Evolutionary conservation across 1,284 basidiomycete genomes (phyloP).

Genomic region (Tetrapyrgos nigripes): DNA sequence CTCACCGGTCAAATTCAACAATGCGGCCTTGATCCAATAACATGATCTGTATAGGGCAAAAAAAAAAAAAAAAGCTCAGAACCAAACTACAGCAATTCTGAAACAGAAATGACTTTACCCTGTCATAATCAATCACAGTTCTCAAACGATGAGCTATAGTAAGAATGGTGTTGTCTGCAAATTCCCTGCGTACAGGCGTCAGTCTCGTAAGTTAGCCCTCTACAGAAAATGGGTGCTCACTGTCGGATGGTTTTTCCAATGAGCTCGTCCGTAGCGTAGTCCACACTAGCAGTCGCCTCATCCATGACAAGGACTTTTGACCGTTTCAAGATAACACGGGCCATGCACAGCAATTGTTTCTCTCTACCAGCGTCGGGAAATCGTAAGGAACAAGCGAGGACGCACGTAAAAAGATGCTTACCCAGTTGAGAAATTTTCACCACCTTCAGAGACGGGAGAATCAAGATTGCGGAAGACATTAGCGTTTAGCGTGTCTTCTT

Average conservation of each 20-base stretch:
- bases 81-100: background rate
- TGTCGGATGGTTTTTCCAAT: constrained; percentile 79
- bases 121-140: constrained; percentile 74
- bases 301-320: constrained; percentile 85
- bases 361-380: too few relatives aligned
- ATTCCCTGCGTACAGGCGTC: constrained; percentile 50
- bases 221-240: constrained; percentile 46
- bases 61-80: background rate
- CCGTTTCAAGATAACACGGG: constrained; percentile 79
- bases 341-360: constrained; percentile 87
- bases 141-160: constrained; percentile 77
- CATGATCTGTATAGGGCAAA: constrained; percentile 72
- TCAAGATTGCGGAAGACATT: constrained; percentile 91
- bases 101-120: constrained; percentile 41
- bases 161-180: constrained; percentile 68
- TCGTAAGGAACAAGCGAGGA: constrained; percentile 18
- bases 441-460: constrained; percentile 84
- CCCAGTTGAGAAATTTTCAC: constrained; percentile 95
- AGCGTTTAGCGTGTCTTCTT: constrained; percentile 66
- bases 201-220: background rate
- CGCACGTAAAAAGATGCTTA: constrained; percentile 36
- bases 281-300: constrained; percentile 80
- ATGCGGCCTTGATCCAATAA: constrained; percentile 88
- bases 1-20: constrained; percentile 76
- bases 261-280: constrained; percentile 80